A percentile compares a stretch with the other conserved stretches of the same genome.
phyloP scores from a whole-genome alignment of 768 basidiomycete genomes.

The Lactifluus piperatus region DNA sequence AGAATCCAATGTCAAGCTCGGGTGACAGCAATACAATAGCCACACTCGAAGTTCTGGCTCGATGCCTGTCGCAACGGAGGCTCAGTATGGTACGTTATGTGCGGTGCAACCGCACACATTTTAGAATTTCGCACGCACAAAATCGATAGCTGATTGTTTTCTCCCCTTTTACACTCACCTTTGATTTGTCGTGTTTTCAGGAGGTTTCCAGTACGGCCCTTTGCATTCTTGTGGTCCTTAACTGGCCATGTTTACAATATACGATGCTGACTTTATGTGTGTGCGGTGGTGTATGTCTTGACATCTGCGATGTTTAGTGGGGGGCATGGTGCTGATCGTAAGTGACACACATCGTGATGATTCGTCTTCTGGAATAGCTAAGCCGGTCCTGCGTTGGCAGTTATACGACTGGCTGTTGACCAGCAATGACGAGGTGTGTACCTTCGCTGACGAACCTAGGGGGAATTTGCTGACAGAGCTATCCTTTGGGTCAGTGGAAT shows the following conservation, averaged over 20 bases:
- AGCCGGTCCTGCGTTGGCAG: background rate
- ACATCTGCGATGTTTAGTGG: background rate
- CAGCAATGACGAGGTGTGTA: background rate
- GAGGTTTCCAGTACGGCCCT: background rate
- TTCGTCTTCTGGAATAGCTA: background rate
- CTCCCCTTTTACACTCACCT: too few species aligned
- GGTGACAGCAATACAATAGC: background rate
- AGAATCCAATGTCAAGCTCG: background rate
- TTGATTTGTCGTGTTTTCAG: background rate
- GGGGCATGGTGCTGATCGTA: conserved; percentile 1
- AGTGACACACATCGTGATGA: background rate
- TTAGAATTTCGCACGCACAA: too few species aligned
- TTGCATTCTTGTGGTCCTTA: too few species aligned
- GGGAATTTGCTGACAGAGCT: background rate
- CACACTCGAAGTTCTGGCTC: background rate
- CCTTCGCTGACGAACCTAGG: background rate
- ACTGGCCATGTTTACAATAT: background rate
- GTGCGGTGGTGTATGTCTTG: too few species aligned
- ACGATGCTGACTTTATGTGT: background rate
- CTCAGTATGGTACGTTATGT: background rate
- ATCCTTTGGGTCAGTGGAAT: background rate
- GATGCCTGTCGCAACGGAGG: background rate
- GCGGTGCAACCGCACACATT: too few species aligned
- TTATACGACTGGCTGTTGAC: conserved; percentile 15
- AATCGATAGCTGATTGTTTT: too few species aligned